Evolutionary conservation across 2,329 filamentous ascomycete species (phyloP).

Genomic region (Colletotrichum sp.): DNA sequence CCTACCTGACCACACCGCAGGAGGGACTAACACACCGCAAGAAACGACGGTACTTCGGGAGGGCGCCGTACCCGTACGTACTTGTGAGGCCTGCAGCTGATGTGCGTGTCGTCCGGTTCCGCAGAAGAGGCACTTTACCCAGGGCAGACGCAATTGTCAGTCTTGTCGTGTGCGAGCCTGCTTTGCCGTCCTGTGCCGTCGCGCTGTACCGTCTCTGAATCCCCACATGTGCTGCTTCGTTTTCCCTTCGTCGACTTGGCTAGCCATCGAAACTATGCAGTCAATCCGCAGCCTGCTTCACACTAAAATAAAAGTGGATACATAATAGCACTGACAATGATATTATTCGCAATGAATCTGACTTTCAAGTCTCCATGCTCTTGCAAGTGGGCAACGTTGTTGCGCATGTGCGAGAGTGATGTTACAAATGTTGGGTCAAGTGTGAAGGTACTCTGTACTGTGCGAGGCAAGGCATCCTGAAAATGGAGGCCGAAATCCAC

Average conservation of each 20-base stretch:
- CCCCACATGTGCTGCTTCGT: background rate
- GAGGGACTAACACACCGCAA: background rate
- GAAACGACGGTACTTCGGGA: background rate
- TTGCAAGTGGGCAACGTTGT: background rate
- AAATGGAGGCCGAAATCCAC: background rate
- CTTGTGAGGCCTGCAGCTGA: background rate
- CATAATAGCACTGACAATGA: background rate
- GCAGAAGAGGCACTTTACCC: background rate
- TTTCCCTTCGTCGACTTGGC: background rate
- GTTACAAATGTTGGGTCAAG: background rate
- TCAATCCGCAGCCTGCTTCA: constrained; percentile 12
- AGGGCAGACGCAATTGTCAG: background rate
- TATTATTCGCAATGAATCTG: background rate
- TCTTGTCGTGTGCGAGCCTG: background rate
- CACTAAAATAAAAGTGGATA: background rate
- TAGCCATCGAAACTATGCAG: background rate
- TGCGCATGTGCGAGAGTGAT: background rate
- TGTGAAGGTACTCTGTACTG: background rate
- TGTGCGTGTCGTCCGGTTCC: background rate
- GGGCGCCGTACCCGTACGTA: background rate
- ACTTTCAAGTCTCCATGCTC: background rate
- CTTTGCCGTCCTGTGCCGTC: background rate
- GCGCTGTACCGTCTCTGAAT: background rate
- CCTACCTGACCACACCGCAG: background rate
- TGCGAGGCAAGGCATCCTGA: background rate